Evolutionary conservation across 305 asterid genomes (phyloP).

Genomic region (Solanum hybrid): DNA sequence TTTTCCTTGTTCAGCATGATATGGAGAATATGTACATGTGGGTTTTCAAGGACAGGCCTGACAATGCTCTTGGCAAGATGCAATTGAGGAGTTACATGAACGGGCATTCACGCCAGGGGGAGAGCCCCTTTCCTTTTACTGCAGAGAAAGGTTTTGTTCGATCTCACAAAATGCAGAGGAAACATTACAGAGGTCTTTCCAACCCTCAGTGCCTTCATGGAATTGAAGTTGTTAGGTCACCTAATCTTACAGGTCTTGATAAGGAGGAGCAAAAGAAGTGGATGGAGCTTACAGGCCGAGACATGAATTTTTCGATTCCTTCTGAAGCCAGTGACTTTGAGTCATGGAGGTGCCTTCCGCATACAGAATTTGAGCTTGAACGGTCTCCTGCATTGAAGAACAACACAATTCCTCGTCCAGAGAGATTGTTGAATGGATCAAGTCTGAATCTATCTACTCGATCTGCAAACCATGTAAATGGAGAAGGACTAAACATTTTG

Average conservation of each 20-base stretch:
- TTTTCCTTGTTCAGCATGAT: slow-evolving; percentile 40
- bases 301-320: slow-evolving; percentile 28
- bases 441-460: slow-evolving; percentile 28
- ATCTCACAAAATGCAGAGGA: slow-evolving; percentile 43
- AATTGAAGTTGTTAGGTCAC: slow-evolving; percentile 34
- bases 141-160: slow-evolving; percentile 34
- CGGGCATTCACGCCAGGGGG: slow-evolving; percentile 41
- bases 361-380: slow-evolving; percentile 30
- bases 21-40: slow-evolving; percentile 49
- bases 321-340: slow-evolving; percentile 36
- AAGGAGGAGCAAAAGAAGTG: slow-evolving; percentile 36
- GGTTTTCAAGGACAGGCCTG: slow-evolving; percentile 42
- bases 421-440: slow-evolving; percentile 25
- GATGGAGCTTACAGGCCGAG: slow-evolving; percentile 39
- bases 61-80: slow-evolving; percentile 42
- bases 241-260: slow-evolving; percentile 24
- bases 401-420: slow-evolving; percentile 10
- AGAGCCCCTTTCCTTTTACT: slow-evolving; percentile 32
- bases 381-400: slow-evolving; percentile 12
- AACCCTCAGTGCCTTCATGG: slow-evolving; percentile 44
- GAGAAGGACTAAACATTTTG: slow-evolving; percentile 27
- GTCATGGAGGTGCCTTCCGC: slow-evolving; percentile 29
- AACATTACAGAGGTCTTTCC: slow-evolving; percentile 34
- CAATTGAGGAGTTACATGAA: slow-evolving; percentile 43
- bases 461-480: slow-evolving; percentile 16